Evolutionary conservation across 768 basidiomycete genomes (phyloP), one percentile per base, ranked within the genome.

Genomic region (Amanita rubescens): DNA sequence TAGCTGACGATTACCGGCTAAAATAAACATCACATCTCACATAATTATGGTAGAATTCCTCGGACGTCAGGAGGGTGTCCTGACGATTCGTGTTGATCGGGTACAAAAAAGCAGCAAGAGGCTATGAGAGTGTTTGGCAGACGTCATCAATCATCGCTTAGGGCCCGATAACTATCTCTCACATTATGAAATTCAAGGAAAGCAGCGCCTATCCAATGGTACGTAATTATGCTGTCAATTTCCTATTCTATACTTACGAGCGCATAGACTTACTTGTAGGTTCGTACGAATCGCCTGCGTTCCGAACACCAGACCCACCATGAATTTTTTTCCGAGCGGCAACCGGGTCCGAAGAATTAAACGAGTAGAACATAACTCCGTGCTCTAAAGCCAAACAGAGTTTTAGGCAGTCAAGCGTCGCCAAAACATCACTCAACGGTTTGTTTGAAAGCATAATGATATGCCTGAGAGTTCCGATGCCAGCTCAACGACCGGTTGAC

Each of bases 281-380:
- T 32, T 71, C 68, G 62, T 89, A 88, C 5, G 82, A 79, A 53
- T 83, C 79, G 1, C 79, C 79, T 19, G 74, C 63, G 22, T 73
- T 79, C 45, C 63, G 67, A 17, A 69, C 66, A 20, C 85, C 85
- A n/a, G 78, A 80, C 2, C 87, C 86, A 15, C 87, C 86, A 60
- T 90, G 87, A 33, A 87, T 84, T 65, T 77, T 79, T 73, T 89
- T 88, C 42, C 83, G 75, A 30, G 80, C 78, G 14, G 77, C 80
- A 14, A 71, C 74, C 15, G 71, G 65, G 45, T 75, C 67, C 12
- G 81, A 69, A 51, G 78, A 67, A 46, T 77, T 79, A 62, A 83
- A 81, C 2, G 84, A 76, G 63, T 89, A 89, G 59, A 87, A 82
- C 77, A 88, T 87, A 34, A 86, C 75, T 11, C 87, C 87, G 8